Evolutionary conservation across 176 grass and related monocot species (phyloP).

Genomic region (maize (Zea mays)): Zm-B73-REFERENCE-NAM-5.0 NC_050105.1:56378501-56379000

Average conservation of each 20-base stretch:
- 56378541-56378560: conserved; percentile 20
- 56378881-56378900: conserved; percentile 96
- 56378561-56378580: not conserved
- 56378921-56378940: conserved; percentile 15
- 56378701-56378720: not conserved
- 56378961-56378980: conserved; percentile 12
- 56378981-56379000: conserved; percentile 35
- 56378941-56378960: conserved; percentile 19
- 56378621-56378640: not conserved
- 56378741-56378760: not conserved
- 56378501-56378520: conserved; percentile 22
- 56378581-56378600: not conserved
- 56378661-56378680: not conserved
- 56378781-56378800: conserved; percentile 23
- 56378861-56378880: conserved; percentile 96
- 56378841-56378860: conserved; percentile 90
- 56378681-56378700: not conserved
- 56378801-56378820: conserved; percentile 96
- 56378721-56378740: not conserved
- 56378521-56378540: not conserved
- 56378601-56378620: not conserved
- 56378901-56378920: conserved; percentile 78
- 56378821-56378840: conserved; percentile 85
- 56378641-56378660: not conserved
- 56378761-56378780: conserved; percentile 36